Evolutionary conservation across 257 asterid genomes (phyloP), one percentile per base, ranked within the genome.

Genomic region (Nicotiana sylvestris): DNA sequence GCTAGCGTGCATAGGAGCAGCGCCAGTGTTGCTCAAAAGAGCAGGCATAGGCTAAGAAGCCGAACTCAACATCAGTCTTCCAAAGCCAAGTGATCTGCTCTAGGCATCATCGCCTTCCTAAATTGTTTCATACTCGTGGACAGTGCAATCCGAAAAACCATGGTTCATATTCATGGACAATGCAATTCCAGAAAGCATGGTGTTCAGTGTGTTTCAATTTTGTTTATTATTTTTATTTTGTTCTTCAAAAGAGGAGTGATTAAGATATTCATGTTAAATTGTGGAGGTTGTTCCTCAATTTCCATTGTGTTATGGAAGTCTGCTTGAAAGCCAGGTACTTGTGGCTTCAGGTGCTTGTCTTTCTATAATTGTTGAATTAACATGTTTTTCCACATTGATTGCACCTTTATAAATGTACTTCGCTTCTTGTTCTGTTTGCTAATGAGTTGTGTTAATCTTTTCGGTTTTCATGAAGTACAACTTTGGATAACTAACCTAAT

Each of bases 1-100:
- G 81, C 84, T 9, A 80, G 81, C 25, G 84, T 83, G 32, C 81
- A 82, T 57, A 85, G 91, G 81, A 88, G 88, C 90, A 82, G 85
- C 25, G 85, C 55, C 1, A 78, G 84, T 85, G 78, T 87, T 43
- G 85, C 84, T 55, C 90, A 85, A 33, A 91, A 81, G 83, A 83
- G 83, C 86, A 89, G 88, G 82, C 95, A 85, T 53, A 86, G 87
- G 84, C 84, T 88, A 15, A 88, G 67, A 85, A 82, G 78, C 85
- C 90, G 85, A 56, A 60, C 89, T 77, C 86, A 77, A 81, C 82
- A 77, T 43, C 65, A 64, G 68, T 83, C 91, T 77, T 57, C 85
- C 15, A 85, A 53, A 86, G 86, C 81, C 78, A 43, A 43, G 51
- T 43, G 51, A 43, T 43, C 51, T 43, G 51, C 51, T 9, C 51